Conservation (phyloP, 208 protist species). For the Leptomonas pyrrhocoris region DNA sequence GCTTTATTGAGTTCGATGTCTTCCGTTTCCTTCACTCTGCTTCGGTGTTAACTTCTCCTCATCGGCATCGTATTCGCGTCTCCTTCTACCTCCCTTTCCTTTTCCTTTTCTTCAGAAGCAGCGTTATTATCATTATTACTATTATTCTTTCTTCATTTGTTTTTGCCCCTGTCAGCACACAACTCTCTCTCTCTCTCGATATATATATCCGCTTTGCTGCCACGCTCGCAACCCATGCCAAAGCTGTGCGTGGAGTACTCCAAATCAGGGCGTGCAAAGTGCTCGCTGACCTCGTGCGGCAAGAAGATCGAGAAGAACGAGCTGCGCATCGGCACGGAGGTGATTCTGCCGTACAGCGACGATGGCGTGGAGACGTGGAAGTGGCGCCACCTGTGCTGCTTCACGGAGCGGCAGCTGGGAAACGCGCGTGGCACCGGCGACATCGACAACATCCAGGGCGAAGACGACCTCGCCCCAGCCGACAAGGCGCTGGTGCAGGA, state of each 20-base stretch:
- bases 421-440: slow-evolving; percentile 63
- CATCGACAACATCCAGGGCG: slow-evolving; percentile 67
- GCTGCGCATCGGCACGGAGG: slow-evolving; percentile 78
- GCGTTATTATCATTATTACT: too few species aligned
- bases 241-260: slow-evolving; percentile 76
- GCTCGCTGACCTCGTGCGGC: slow-evolving; percentile 50
- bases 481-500: slow-evolving; percentile 61
- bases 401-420: slow-evolving; percentile 72
- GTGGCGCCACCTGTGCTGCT: slow-evolving; percentile 88
- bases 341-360: slow-evolving; percentile 52
- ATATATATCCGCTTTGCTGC: too few species aligned
- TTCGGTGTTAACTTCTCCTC: too few species aligned
- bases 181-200: background rate
- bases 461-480: slow-evolving; percentile 54
- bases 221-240: too few species aligned
- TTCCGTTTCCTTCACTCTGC: too few species aligned
- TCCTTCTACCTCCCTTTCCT: background rate
- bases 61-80: too few species aligned
- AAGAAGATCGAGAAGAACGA: slow-evolving; percentile 75
- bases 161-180: background rate
- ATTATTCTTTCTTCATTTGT: background rate
- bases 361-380: slow-evolving; percentile 60
- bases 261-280: slow-evolving; percentile 70
- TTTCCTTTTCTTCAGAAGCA: slow-evolving; percentile 3
- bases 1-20: too few species aligned